A percentile compares a stretch with the other conserved stretches of the same genome.
phyloP scores from a whole-genome alignment of 2,329 filamentous ascomycete species.

The Hypoxylon sp. region DNA sequence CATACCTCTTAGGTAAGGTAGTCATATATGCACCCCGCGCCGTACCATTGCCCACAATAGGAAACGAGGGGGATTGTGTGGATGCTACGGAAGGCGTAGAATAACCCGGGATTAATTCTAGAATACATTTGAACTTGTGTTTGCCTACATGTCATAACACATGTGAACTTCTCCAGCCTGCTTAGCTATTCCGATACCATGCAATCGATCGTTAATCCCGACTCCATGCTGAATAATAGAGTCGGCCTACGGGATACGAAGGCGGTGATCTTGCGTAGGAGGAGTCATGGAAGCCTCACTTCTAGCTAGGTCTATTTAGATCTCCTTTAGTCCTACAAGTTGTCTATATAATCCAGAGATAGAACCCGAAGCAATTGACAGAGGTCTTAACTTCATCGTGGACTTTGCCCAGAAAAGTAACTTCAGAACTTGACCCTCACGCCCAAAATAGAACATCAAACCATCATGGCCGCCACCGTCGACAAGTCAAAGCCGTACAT shows the following conservation, averaged over 20 bases:
- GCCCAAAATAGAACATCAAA: background rate
- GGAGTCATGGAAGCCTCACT: background rate
- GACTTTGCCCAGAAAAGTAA: background rate
- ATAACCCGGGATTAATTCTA: background rate
- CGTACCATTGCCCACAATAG: conserved; percentile 21
- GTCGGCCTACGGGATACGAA: background rate
- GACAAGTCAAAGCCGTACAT: conserved; percentile 49
- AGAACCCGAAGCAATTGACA: background rate
- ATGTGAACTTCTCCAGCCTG: conserved; percentile 1
- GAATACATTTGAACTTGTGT: background rate
- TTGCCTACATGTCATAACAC: background rate
- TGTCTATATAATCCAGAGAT: conserved; percentile 11
- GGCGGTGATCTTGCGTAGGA: background rate
- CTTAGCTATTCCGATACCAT: conserved; percentile 7
- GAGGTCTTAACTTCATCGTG: background rate
- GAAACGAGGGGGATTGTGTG: conserved; percentile 2
- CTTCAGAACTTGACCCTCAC: background rate
- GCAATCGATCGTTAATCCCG: conserved; percentile 16
- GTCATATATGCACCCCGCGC: conserved; percentile 16
- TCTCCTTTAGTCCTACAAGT: background rate
- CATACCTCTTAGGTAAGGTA: no score
- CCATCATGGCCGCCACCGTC: conserved; percentile 27
- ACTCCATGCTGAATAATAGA: conserved; percentile 10
- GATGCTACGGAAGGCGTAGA: background rate
- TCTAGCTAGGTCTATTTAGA: background rate